Evolutionary conservation across 805 yeast species (phyloP), one percentile per base, ranked within the genome.

Genomic region (Blastobotrys parvus): DNA sequence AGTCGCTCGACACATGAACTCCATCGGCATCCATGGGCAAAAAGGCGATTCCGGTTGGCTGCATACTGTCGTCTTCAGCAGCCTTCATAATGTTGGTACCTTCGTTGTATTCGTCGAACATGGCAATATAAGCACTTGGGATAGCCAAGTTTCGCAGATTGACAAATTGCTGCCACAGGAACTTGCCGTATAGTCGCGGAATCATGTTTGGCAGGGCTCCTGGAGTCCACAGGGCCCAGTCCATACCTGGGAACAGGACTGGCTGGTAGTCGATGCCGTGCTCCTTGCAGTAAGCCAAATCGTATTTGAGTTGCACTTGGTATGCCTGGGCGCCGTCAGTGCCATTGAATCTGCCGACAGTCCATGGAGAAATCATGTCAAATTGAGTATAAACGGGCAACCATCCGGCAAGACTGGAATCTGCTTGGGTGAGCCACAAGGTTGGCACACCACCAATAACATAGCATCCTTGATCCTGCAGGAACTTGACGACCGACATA

Each of bases 121-220:
- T 36, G 27, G 39, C 39, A 13, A 36, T 22, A 7, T 36, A 19
- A 10, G 16, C 29, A 22, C 13, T 36, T 4, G 39, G 11, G 16
- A n/a, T 19, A 10, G 15, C 29, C 30, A 36, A 16, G 8, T 18
- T n/a, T 13, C 16, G 16, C 39, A 36, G 6, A 16, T 18, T 36
- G 30, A 18, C 21, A 21, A 36, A 36, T 16, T 36, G 39, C 39
- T 36, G 39, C 39, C 39, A 36, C 17, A 36, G 10, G 29, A 36
- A 22, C 15, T 22, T 30, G 7, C 39, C 39, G 15, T 36, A 10
- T 18, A 36, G 16, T 36, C 39, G 39, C 7, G 39, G 39, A 36
- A 36, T 36, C 29, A 13, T n/a, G 30, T 36, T 36, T 13, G 13
- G 15, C n/a, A n/a, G n/a, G 5, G 39, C 19, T 5, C 39, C 39